These are phyloP conservation scores for Jamesozyma lodderae DNA, from an alignment of 805 yeast species.

Conservation along the genomic window DNA sequence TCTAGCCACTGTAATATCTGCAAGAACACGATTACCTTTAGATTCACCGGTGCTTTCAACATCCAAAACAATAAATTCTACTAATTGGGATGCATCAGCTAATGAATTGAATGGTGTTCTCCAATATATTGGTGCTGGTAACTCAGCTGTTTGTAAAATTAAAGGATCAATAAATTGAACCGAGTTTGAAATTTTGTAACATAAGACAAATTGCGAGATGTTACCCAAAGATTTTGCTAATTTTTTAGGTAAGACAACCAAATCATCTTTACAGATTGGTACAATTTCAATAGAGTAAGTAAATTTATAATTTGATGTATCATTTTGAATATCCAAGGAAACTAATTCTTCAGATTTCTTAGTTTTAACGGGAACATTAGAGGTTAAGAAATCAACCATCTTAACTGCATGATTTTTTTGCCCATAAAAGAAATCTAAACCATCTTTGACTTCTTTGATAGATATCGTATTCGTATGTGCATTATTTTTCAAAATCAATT, in stretches of 20 bases:
- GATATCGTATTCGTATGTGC: conserved; percentile 92
- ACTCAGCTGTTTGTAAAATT: conserved; percentile 68
- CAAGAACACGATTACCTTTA: conserved; percentile 69
- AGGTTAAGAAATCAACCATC: conserved; percentile 80
- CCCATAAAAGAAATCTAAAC: conserved; percentile 86
- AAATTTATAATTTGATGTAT: conserved; percentile 79
- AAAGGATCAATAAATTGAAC: conserved; percentile 81
- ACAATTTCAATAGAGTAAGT: conserved; percentile 88
- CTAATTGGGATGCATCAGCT: conserved; percentile 63
- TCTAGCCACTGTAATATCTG: conserved; percentile 88
- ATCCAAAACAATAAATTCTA: conserved; percentile 85
- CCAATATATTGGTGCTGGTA: conserved; percentile 69
- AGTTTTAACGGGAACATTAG: conserved; percentile 74
- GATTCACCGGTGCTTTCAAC: conserved; percentile 83
- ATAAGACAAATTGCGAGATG: conserved; percentile 70
- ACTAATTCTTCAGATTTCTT: conserved; percentile 87
- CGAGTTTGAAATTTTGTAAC: conserved; percentile 75
- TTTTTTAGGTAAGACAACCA: conserved; percentile 83
- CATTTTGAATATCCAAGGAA: conserved; percentile 84
- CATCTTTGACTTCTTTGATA: conserved; percentile 87
- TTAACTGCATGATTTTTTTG: conserved; percentile 86
- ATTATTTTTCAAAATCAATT: conserved; percentile 80
- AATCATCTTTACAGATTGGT: conserved; percentile 94
- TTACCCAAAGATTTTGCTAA: conserved; percentile 78
- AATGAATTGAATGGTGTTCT: conserved; percentile 72